phyloP scores from a whole-genome alignment of 768 basidiomycete species.

The Leccinum olivaceopallidum region DNA sequence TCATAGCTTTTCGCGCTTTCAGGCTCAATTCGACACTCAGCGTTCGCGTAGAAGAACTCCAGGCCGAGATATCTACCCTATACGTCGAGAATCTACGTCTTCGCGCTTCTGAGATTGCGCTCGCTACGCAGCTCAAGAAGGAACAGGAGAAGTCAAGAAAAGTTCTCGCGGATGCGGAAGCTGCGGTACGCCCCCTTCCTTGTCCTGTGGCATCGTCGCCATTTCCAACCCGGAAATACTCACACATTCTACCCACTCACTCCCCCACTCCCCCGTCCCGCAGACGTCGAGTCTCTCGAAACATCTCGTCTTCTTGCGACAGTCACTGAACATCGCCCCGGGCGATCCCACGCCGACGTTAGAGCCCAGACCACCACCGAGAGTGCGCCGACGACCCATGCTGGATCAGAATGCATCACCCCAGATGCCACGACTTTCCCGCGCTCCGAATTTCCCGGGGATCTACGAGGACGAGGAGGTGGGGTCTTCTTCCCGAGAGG shows the following conservation, averaged over 20 bases:
- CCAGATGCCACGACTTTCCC: constrained; percentile 56
- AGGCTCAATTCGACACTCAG: constrained; percentile 87
- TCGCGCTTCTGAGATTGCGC: constrained; percentile 77
- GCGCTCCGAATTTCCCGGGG: constrained; percentile 63
- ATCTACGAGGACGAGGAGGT: constrained; percentile 71
- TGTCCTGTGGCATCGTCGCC: constrained; percentile 16
- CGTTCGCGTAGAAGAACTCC: constrained; percentile 81
- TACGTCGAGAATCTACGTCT: constrained; percentile 82
- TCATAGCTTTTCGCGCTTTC: constrained; percentile 9
- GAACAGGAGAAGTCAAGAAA: constrained; percentile 77
- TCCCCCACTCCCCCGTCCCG: constrained; percentile 6
- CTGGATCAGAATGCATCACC: constrained; percentile 46
- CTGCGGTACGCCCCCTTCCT: constrained; percentile 53
- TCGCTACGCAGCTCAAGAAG: constrained; percentile 73
- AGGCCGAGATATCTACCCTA: constrained; percentile 78
- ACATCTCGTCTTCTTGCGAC: constrained; percentile 64
- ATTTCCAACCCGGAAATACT: neutral
- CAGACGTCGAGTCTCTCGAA: constrained; percentile 63
- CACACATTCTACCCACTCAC: neutral
- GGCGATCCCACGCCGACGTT: constrained; percentile 36
- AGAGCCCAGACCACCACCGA: constrained; percentile 46
- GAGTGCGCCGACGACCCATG: constrained; percentile 51
- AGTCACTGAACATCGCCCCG: constrained; percentile 51
- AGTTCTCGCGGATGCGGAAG: constrained; percentile 71
- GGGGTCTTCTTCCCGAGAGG: constrained; percentile 36